phyloP scores from a whole-genome alignment of 257 asterid species.

The Craterostigma plantagineum region DNA sequence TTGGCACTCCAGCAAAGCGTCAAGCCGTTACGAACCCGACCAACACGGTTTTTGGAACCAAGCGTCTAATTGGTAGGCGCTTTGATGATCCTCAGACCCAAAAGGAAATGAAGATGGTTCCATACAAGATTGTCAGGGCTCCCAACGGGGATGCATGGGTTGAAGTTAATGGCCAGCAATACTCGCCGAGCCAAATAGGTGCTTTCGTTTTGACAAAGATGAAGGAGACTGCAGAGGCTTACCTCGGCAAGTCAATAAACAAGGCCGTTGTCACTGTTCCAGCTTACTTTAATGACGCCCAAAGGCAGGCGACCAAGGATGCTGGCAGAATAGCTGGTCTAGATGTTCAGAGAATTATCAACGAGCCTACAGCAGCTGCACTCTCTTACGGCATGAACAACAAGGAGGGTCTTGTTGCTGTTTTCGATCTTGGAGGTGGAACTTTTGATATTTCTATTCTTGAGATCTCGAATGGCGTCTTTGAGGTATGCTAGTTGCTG shows the following conservation, averaged over 20 bases:
- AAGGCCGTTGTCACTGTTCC: slow-evolving; percentile 63
- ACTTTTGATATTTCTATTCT: slow-evolving; percentile 49
- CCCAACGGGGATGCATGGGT: slow-evolving; percentile 74
- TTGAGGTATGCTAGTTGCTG: slow-evolving; percentile 24
- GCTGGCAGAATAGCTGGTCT: slow-evolving; percentile 62
- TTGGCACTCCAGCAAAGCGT: slow-evolving; percentile 57
- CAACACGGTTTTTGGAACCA: slow-evolving; percentile 45
- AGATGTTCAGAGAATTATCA: slow-evolving; percentile 53
- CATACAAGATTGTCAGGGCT: slow-evolving; percentile 43
- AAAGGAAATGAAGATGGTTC: slow-evolving; percentile 69
- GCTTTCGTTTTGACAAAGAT: slow-evolving; percentile 53
- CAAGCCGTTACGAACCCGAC: slow-evolving; percentile 59
- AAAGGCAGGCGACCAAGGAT: slow-evolving; percentile 59
- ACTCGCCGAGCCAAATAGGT: slow-evolving; percentile 58
- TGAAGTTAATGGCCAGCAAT: slow-evolving; percentile 48
- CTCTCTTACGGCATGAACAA: slow-evolving; percentile 52
- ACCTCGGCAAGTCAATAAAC: slow-evolving; percentile 42
- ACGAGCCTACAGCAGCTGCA: slow-evolving; percentile 67
- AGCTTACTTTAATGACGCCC: slow-evolving; percentile 60
- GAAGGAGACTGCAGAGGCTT: slow-evolving; percentile 61
- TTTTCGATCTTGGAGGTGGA: slow-evolving; percentile 63
- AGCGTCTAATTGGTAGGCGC: slow-evolving; percentile 47
- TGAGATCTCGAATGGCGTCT: slow-evolving; percentile 60
- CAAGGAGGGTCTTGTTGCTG: slow-evolving; percentile 64
- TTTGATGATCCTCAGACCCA: slow-evolving; percentile 59